Conservation (phyloP, 2,329 filamentous ascomycete genomes). For the Neurospora sp. region DNA sequence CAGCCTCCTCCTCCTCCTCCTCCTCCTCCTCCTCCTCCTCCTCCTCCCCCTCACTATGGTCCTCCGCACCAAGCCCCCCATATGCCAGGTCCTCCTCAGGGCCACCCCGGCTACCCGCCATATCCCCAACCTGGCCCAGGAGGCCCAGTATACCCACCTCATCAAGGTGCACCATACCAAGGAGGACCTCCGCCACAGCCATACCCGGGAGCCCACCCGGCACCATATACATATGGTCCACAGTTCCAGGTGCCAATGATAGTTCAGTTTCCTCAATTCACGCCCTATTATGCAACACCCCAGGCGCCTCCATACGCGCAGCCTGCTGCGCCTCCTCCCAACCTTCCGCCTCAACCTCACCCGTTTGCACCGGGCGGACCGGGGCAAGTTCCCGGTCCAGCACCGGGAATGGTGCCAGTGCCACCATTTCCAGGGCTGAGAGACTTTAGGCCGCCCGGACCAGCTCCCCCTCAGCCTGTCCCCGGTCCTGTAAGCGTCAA, state of each 20-base stretch:
- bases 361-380: neutral
- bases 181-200: neutral
- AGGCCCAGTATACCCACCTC: neutral
- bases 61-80: neutral
- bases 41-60: neutral
- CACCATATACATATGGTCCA: neutral
- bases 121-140: neutral
- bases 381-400: neutral
- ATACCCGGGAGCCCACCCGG: neutral
- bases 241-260: neutral
- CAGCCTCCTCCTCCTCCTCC: neutral
- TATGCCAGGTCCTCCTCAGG: neutral
- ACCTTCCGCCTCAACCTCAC: neutral
- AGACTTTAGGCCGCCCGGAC: neutral
- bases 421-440: neutral
- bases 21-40: neutral
- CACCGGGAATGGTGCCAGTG: neutral
- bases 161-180: neutral
- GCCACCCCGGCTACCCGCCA: neutral
- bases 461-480: neutral
- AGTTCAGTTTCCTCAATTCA: neutral
- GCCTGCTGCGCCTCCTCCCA: neutral
- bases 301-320: neutral
- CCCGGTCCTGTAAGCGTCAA: neutral
- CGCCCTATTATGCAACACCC: neutral